Evolutionary conservation across 2,329 filamentous ascomycete genomes (phyloP).

Genomic region (Tolypocladium capitatum): DNA sequence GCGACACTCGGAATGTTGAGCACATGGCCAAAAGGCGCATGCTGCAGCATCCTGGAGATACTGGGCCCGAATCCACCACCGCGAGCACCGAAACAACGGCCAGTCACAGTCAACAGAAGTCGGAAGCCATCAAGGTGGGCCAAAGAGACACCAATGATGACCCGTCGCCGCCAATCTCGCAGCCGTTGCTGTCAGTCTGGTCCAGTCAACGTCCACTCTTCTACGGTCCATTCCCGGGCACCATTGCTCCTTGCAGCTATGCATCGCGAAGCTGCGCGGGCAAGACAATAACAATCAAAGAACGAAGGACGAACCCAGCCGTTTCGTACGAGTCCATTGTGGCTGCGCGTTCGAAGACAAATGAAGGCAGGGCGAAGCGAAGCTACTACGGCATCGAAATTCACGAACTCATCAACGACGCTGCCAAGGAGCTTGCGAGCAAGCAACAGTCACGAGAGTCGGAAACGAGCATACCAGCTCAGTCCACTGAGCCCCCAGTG

Average conservation of each 20-base stretch:
- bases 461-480: constrained; percentile 21
- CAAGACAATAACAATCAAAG: constrained; percentile 38
- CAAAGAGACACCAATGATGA: background rate
- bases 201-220: constrained; percentile 13
- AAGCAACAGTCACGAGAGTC: constrained; percentile 12
- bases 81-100: constrained; percentile 2
- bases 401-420: constrained; percentile 64
- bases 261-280: constrained; percentile 44
- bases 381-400: constrained; percentile 92
- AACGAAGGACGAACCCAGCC: constrained; percentile 32
- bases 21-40: constrained; percentile 18
- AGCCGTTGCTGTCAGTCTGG: constrained; percentile 7
- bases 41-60: constrained; percentile 12
- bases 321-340: constrained; percentile 54
- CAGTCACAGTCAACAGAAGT: background rate
- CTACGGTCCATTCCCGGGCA: constrained; percentile 12
- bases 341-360: constrained; percentile 51
- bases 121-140: background rate
- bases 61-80: background rate
- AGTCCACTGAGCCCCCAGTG: constrained; percentile 22
- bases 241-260: constrained; percentile 18
- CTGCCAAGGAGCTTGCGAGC: constrained; percentile 43
- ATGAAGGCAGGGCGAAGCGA: constrained; percentile 54
- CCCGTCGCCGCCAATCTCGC: background rate
- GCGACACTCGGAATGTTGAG: background rate